These are phyloP conservation scores for Penicillium simplicissimum DNA, from an alignment of 495 filamentous ascomycete species.

Conservation along the genomic window DNA sequence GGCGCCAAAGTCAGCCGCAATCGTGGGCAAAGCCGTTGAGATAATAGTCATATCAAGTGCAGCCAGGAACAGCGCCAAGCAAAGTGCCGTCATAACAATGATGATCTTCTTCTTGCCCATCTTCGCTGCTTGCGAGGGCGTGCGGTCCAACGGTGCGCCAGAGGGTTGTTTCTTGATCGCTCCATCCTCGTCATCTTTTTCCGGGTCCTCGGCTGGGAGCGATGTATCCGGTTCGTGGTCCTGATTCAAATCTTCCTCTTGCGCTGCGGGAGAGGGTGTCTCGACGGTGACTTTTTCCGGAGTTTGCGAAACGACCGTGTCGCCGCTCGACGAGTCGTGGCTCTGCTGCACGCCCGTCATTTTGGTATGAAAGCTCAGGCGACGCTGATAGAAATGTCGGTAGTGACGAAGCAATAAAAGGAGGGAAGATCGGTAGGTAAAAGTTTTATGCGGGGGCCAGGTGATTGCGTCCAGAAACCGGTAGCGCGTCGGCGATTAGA, in stretches of 20 bases:
- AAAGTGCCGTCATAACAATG: slow-evolving; percentile 53
- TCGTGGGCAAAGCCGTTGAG: slow-evolving; percentile 60
- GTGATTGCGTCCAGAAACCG: slow-evolving; percentile 1
- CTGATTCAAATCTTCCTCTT: slow-evolving; percentile 4
- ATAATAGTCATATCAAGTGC: slow-evolving; percentile 58
- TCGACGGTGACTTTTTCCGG: slow-evolving; percentile 18
- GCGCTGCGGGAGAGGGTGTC: neutral
- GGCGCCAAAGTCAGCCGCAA: slow-evolving; percentile 61
- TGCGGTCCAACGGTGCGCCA: slow-evolving; percentile 35
- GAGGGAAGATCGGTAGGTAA: neutral
- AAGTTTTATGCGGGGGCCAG: slow-evolving; percentile 10
- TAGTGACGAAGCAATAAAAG: neutral
- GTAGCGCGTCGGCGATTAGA: slow-evolving; percentile 13
- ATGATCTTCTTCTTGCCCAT: slow-evolving; percentile 51
- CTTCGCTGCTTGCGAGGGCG: slow-evolving; percentile 42
- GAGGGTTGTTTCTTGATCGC: slow-evolving; percentile 23
- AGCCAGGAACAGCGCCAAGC: slow-evolving; percentile 53
- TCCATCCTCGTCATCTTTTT: slow-evolving; percentile 16
- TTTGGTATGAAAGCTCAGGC: neutral
- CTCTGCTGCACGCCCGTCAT: slow-evolving; percentile 17
- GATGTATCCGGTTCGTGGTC: neutral
- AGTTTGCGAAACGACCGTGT: slow-evolving; percentile 17
- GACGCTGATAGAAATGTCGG: neutral
- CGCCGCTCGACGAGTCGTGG: slow-evolving; percentile 23
- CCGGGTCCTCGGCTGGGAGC: neutral